Evolutionary conservation across 805 yeast genomes (phyloP).

Genomic region (Kurtzmaniella cleridarum): DNA sequence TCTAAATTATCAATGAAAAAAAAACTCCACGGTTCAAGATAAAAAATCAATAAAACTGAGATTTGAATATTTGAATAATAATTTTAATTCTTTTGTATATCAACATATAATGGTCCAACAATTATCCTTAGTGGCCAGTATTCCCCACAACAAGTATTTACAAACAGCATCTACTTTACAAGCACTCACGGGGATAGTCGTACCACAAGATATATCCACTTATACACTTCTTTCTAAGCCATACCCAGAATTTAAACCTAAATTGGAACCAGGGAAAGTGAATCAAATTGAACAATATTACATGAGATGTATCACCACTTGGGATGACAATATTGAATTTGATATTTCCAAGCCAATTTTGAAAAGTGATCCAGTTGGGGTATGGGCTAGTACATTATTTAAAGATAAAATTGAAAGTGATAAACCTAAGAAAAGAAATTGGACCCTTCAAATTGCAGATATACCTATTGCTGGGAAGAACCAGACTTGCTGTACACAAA

Average conservation of each 20-base stretch:
- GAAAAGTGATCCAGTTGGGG: constrained; percentile 11
- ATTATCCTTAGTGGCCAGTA: constrained; percentile 40
- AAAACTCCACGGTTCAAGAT: too few species aligned
- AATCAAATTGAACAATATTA: constrained; percentile 53
- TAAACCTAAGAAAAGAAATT: constrained; percentile 24
- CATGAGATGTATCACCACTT: constrained; percentile 44
- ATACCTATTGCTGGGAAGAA: constrained; percentile 72
- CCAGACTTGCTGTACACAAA: constrained; percentile 56
- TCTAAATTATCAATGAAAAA: too few species aligned
- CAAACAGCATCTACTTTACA: constrained; percentile 44
- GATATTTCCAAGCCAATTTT: constrained; percentile 23
- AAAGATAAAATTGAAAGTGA: constrained; percentile 13
- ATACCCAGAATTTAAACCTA: constrained; percentile 46
- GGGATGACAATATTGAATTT: constrained; percentile 29
- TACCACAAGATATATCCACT: constrained; percentile 40
- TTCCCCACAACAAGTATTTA: constrained; percentile 36
- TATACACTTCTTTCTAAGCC: constrained; percentile 49
- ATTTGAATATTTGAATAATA: too few species aligned
- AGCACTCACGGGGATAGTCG: constrained; percentile 46
- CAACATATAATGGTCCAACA: constrained; percentile 46
- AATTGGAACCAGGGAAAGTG: constrained; percentile 49
- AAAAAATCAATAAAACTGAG: too few species aligned
- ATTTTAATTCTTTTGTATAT: too few species aligned
- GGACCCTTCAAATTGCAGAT: constrained; percentile 66
- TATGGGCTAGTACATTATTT: constrained; percentile 27